A percentile compares a stretch with the other conserved stretches of the same genome.
These are phyloP conservation scores for Saturnispora besseyi DNA, from an alignment of 805 yeast genomes.

Conservation along the genomic window DNA sequence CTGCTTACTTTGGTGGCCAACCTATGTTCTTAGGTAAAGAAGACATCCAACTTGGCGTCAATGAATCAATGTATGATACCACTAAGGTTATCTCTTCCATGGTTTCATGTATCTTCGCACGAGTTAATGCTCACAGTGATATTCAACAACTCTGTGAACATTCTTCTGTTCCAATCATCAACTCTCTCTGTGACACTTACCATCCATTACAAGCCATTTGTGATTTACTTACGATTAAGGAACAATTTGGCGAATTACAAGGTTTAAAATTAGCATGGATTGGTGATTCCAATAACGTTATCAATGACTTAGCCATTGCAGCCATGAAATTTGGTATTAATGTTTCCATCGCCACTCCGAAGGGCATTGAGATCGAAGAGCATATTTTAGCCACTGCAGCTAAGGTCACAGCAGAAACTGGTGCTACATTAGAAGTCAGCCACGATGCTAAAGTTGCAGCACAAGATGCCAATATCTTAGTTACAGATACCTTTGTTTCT, in stretches of 20 bases:
- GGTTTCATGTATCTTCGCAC: slow-evolving; percentile 96
- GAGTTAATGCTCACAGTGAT: slow-evolving; percentile 80
- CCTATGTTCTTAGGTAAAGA: slow-evolving; percentile 96
- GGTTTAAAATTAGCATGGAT: slow-evolving; percentile 85
- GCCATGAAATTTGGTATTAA: slow-evolving; percentile 75
- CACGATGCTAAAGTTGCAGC: slow-evolving; percentile 75
- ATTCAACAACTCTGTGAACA: slow-evolving; percentile 68
- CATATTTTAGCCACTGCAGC: slow-evolving; percentile 47
- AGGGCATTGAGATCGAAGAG: slow-evolving; percentile 53
- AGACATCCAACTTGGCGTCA: slow-evolving; percentile 93
- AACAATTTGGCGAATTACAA: slow-evolving; percentile 50
- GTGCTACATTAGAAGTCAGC: slow-evolving; percentile 46
- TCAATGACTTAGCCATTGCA: slow-evolving; percentile 88
- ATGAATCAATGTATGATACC: slow-evolving; percentile 85
- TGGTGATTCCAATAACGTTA: slow-evolving; percentile 94
- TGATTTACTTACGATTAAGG: slow-evolving; percentile 79
- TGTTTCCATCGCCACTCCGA: slow-evolving; percentile 79
- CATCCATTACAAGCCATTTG: slow-evolving; percentile 96
- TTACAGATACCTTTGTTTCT: slow-evolving; percentile 94
- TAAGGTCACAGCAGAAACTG: slow-evolving; percentile 41
- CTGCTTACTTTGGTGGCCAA: slow-evolving; percentile 84
- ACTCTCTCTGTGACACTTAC: slow-evolving; percentile 84
- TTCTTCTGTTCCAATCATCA: slow-evolving; percentile 85
- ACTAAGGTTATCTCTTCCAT: slow-evolving; percentile 85
- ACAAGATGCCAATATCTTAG: slow-evolving; percentile 66